Evolutionary conservation across 2,329 filamentous ascomycete species (phyloP).

Genomic region (Talaromyces albobiverticillius): DNA sequence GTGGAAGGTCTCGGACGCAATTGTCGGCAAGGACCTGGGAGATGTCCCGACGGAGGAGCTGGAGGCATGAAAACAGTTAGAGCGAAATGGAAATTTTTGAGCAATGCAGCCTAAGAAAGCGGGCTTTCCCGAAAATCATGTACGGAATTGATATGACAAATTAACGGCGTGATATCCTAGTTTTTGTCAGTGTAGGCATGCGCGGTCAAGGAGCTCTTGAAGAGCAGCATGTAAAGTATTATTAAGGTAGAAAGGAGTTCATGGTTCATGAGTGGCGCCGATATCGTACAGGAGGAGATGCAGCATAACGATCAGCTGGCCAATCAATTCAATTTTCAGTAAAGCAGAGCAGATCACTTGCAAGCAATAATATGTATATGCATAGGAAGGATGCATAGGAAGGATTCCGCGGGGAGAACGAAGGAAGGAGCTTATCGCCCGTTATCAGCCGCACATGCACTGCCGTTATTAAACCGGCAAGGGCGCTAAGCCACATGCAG

Average conservation of each 20-base stretch:
- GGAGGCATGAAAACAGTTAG: constrained; percentile 46
- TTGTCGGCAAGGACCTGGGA: constrained; percentile 72
- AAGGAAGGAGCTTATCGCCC: no score
- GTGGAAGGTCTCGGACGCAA: constrained; percentile 81
- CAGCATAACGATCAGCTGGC: no score
- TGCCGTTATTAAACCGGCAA: constrained; percentile 1
- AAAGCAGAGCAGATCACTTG: no score
- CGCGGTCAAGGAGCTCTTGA: no score
- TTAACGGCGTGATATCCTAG: not conserved
- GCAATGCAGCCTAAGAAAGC: not conserved
- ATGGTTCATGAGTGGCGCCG: no score
- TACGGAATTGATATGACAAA: not conserved
- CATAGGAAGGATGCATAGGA: no score
- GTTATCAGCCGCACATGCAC: constrained; percentile 11
- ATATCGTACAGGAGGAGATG: no score
- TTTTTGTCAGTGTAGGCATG: not conserved
- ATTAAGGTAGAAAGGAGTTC: no score
- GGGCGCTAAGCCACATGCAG: not conserved
- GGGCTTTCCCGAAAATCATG: constrained; percentile 3
- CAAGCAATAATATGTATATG: no score
- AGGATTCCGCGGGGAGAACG: no score
- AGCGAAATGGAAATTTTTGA: not conserved
- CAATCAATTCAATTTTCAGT: no score
- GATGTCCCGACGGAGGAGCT: constrained; percentile 76
- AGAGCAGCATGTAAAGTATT: no score